Base-by-base conservation (phyloP, 2,329 filamentous ascomycete genomes). In the Colletotrichum eremochloae region DNA sequence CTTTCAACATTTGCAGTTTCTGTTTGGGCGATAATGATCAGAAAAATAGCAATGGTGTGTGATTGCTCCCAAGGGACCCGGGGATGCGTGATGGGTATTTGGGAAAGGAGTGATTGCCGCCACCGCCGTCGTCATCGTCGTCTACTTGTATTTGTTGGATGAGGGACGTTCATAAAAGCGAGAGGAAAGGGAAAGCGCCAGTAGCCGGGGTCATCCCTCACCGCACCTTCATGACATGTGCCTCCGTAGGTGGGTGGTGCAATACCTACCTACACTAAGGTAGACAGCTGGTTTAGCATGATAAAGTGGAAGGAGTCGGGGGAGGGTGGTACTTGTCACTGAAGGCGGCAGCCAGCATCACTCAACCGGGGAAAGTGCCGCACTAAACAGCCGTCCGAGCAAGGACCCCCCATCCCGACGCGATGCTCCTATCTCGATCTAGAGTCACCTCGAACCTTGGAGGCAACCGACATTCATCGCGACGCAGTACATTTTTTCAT, bases 141-240 rank as follows among this genome's bases (percentile, higher is more conserved):
- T 48, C 46, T 5, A 18, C 42, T 44, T 11, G 44, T 9, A 11
- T 8, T 3, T 31, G 24, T 44, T n/a, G 24, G 31, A 24, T n/a
- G 31, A 29, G 20, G 31, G 44, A 8, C 24, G 14, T 46, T 46
- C 9, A 8, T 18, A 9, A 58, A 40, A 8, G 7, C 24, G 38
- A n/a, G 31, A 29, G 60, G 11, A 29, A 29, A 38, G 12, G 60
- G 11, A 29, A 29, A 38, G 12, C 24, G 18, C 18, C 7, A 33
- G 33, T 20, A 15, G 11, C 12, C 8, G 20, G 24, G 29, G 60
- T 11, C 44, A 8, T n/a, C 20, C 60, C 6, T 46, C 7, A 36
- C 1, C 31, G 44, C 44, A 5, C 60, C 44, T 63, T 44, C n/a
- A 9, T 29, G 60, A 20, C 60, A 63, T 63, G 60, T 63, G 60